These are phyloP conservation scores for Taphrina confusa DNA, from an alignment of 1,139 yeast genomes.

Conservation along the genomic window DNA sequence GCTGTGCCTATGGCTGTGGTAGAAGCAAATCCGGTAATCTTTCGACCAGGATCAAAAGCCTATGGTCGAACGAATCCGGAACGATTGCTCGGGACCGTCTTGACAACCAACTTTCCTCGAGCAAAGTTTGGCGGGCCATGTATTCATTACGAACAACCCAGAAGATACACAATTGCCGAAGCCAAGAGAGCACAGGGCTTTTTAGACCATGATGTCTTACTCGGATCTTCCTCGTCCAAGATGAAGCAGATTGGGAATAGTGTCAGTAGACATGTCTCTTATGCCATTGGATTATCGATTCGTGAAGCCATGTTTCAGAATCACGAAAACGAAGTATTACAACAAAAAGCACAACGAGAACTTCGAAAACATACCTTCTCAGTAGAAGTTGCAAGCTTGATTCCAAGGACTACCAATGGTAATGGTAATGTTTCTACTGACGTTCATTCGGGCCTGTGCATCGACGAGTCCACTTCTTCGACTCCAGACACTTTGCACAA, in stretches of 20 bases:
- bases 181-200: constrained; percentile 17
- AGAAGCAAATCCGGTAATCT: neutral
- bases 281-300: constrained; percentile 7
- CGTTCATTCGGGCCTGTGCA: no score
- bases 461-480: no score
- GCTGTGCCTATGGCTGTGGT: neutral
- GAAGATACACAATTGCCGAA: constrained; percentile 5
- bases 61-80: constrained; percentile 9
- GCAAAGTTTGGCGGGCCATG: neutral
- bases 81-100: neutral
- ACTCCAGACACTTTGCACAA: no score
- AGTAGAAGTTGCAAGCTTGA: no score
- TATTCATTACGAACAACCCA: constrained; percentile 15
- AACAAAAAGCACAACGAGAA: no score
- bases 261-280: constrained; percentile 10
- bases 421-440: no score
- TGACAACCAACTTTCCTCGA: neutral
- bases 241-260: constrained; percentile 13
- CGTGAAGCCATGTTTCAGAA: constrained; percentile 13
- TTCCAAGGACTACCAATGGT: no score
- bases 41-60: neutral
- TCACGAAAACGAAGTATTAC: neutral
- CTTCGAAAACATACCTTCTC: no score
- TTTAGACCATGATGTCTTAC: constrained; percentile 7
- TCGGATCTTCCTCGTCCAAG: neutral